Evolutionary conservation across 345 rosid genomes (phyloP).

Genomic region (Excoecaria cochinchinensis): DNA sequence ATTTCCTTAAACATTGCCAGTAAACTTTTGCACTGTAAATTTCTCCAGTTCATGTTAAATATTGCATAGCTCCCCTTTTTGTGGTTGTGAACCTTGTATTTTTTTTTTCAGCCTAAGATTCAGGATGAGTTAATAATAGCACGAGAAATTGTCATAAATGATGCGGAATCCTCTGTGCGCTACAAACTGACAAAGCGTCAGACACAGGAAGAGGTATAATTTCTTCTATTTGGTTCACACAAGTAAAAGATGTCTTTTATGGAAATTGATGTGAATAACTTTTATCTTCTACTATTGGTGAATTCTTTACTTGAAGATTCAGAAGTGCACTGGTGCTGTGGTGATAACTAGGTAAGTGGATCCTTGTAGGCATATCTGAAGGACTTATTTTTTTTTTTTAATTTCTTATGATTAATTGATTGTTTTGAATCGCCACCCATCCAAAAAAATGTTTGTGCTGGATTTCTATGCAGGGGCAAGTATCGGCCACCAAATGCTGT

Average conservation of each 20-base stretch:
- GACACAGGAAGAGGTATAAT: conserved; percentile 83
- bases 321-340: conserved; percentile 83
- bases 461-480: conserved; percentile 64
- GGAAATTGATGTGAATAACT: not conserved
- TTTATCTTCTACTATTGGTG: conserved; percentile 7
- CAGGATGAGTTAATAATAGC: conserved; percentile 88
- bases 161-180: conserved; percentile 79
- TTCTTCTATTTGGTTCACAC: conserved; percentile 15
- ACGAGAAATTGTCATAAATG: conserved; percentile 85
- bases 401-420: not conserved
- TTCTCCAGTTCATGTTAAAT: no score
- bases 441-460: conserved; percentile 4
- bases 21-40: no score
- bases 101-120: conserved; percentile 46
- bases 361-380: conserved; percentile 10
- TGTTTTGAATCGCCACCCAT: not conserved
- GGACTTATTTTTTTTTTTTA: not conserved
- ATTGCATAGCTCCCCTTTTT: not conserved
- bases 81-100: not conserved
- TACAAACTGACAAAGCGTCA: conserved; percentile 90
- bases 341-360: conserved; percentile 80
- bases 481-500: conserved; percentile 73
- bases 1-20: no score
- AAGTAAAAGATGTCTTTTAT: not conserved
- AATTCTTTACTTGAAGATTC: conserved; percentile 54